Evolutionary conservation across 495 filamentous ascomycete species (phyloP).

Genomic region (Alectoria sarmentosa): DNA sequence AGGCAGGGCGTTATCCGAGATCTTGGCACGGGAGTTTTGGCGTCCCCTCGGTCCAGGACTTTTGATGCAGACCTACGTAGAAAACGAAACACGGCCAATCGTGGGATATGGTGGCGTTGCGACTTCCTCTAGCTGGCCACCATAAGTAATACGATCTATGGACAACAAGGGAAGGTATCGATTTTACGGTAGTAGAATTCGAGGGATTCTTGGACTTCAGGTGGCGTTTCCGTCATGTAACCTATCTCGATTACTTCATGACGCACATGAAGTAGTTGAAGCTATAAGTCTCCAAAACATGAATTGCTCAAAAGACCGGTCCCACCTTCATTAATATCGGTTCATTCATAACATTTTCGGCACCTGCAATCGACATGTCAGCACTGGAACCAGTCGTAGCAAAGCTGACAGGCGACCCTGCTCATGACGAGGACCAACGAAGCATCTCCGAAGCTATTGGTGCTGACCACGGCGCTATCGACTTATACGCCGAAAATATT

Average conservation of each 20-base stretch:
- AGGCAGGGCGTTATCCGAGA: no score
- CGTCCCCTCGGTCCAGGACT: no score
- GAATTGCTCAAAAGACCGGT: background rate
- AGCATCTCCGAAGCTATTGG: conserved; percentile 50
- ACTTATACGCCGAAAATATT: conserved; percentile 52
- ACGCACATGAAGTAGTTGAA: conserved; percentile 4
- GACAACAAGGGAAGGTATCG: background rate
- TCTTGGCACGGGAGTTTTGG: no score
- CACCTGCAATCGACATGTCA: conserved; percentile 3
- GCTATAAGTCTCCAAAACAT: background rate
- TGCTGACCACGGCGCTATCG: conserved; percentile 56
- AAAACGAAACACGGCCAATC: no score
- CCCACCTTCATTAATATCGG: no score
- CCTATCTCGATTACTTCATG: background rate
- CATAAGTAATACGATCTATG: background rate
- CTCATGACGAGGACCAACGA: conserved; percentile 7
- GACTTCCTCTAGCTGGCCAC: no score
- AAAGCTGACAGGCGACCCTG: background rate
- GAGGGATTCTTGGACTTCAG: background rate
- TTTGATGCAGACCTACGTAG: no score
- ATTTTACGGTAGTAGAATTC: background rate
- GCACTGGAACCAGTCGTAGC: background rate
- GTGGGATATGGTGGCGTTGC: no score
- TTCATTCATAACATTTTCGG: no score
- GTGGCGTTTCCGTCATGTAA: background rate